Base-by-base conservation (phyloP, 345 rosid species). In the Schrenkiella parvula region DNA sequence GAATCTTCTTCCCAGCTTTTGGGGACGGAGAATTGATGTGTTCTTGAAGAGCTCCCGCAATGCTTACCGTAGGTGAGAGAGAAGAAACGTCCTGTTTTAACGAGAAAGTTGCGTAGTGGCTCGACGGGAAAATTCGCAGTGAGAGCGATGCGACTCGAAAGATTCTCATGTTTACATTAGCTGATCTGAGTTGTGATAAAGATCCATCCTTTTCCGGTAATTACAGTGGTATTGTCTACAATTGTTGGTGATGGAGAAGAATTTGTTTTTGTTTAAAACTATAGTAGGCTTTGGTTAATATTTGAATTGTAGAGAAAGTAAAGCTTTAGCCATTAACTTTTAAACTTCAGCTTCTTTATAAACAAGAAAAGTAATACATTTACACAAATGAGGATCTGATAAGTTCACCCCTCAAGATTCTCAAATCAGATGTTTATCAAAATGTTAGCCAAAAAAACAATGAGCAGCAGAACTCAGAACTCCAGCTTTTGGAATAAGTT, bases 21-120 rank as follows among this genome's bases (percentile, higher is more conserved):
- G 97, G 96, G 8, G 73, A 9, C 13, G 83, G 82, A 4, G 96
- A 90, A 54, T 84, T 83, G 74, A 93, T 90, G 60, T 81, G 78
- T 29, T 81, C 89, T 65, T 89, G 97, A 37, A 90, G 88, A 66
- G 85, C 78, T 6, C 65, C 39, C n/a, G 98, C 80, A 4, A 87
- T 77, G 39, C 73, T 54, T 41, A 38, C 19, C 50, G 84, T 58
- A 12, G 70, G 76, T 42, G 79, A 58, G 18, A 25, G 68, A 32
- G 78, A 52, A 61, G 64, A 59, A 46, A n/a, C 44, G 2, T 59
- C 35, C 31, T 57, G 59, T 32, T 54, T 73, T 8, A 52, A 52
- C 21, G 46, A 64, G 19, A 66, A 29, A 4, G 65, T 53, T 54
- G 70, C 2, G 71, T 70, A 53, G 61, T 70, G 59, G 15, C 28